Evolutionary conservation across 257 asterid genomes (phyloP).

Genomic region (Solanum paucissectum): DNA sequence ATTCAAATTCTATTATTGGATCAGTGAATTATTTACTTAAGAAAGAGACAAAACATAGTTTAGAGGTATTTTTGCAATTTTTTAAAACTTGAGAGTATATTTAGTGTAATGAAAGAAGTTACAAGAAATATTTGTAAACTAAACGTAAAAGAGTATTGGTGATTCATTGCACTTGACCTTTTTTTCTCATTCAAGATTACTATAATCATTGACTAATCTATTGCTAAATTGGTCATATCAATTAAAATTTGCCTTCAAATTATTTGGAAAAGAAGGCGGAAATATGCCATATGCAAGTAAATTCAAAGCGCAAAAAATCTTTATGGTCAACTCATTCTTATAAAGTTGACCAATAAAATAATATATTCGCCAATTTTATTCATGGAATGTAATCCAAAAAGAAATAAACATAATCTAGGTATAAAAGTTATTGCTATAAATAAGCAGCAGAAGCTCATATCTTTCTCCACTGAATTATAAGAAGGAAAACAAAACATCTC

Average conservation of each 20-base stretch:
- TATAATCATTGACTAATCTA: background rate
- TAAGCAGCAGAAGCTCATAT: background rate
- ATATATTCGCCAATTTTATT: too few relatives aligned
- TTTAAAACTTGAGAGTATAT: background rate
- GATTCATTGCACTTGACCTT: background rate
- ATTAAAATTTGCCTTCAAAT: background rate
- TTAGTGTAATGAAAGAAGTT: background rate
- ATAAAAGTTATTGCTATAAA: background rate
- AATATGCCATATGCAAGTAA: background rate
- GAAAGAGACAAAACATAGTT: background rate
- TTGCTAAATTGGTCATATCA: background rate
- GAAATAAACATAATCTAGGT: background rate
- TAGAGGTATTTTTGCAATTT: background rate
- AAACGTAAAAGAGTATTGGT: background rate
- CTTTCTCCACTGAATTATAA: background rate
- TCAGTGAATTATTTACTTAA: background rate
- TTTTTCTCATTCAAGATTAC: background rate
- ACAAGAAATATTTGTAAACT: background rate
- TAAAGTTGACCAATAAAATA: background rate
- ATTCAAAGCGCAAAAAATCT: background rate
- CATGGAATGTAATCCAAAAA: background rate
- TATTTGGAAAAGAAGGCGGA: background rate
- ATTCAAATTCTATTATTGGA: background rate
- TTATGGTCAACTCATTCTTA: background rate
- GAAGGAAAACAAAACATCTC: background rate